Percentiles rank a stretch among this genome's conserved stretches.
Evolutionary conservation across 805 yeast genomes (phyloP).

Genomic region (Metschnikowia baotianmanensis): DNA sequence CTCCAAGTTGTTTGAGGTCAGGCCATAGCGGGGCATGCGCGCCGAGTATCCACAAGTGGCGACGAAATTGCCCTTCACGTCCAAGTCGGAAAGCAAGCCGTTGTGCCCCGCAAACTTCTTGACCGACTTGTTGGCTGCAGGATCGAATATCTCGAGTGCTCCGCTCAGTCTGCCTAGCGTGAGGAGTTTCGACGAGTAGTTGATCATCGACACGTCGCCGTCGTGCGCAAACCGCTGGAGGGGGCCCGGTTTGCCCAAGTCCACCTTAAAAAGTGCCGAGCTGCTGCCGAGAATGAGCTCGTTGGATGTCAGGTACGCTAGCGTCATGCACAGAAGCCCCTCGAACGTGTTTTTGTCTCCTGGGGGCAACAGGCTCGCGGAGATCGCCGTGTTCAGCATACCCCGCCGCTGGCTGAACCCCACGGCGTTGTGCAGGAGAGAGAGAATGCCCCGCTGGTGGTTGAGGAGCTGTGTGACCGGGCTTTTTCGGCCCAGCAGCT

Average conservation of each 20-base stretch:
- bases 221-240: slow-evolving; percentile 35
- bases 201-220: slow-evolving; percentile 46
- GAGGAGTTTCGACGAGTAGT: slow-evolving; percentile 46
- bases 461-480: slow-evolving; percentile 30
- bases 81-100: slow-evolving; percentile 61
- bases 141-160: slow-evolving; percentile 61
- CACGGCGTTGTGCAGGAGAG: slow-evolving; percentile 31
- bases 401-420: slow-evolving; percentile 38
- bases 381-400: slow-evolving; percentile 18
- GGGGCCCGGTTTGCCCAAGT: slow-evolving; percentile 29
- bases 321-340: slow-evolving; percentile 32
- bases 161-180: slow-evolving; percentile 62
- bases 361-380: slow-evolving; percentile 12
- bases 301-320: slow-evolving; percentile 28
- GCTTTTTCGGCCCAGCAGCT: slow-evolving; percentile 17
- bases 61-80: slow-evolving; percentile 60
- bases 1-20: slow-evolving; percentile 18
- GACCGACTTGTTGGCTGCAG: slow-evolving; percentile 44
- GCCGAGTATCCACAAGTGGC: slow-evolving; percentile 81
- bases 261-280: slow-evolving; percentile 30
- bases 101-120: slow-evolving; percentile 59
- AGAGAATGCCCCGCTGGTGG: slow-evolving; percentile 34
- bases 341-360: slow-evolving; percentile 17
- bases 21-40: slow-evolving; percentile 49
- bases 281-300: slow-evolving; percentile 31